A percentile compares a stretch with the other conserved stretches of the same genome.
Conservation (phyloP, 331 rosid species). For the Arachis monticola region DNA sequence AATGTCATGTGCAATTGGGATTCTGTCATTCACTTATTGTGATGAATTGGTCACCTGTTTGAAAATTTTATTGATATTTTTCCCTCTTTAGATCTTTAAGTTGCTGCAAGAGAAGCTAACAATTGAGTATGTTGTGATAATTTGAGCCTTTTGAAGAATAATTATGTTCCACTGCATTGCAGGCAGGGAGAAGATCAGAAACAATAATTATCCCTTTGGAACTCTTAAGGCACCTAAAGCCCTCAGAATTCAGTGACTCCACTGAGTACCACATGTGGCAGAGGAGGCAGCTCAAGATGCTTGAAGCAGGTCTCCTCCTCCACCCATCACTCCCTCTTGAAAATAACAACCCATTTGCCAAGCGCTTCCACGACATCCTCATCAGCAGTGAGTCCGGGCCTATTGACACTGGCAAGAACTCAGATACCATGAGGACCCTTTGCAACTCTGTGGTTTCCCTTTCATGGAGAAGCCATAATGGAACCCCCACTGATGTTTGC, state of each 20-base stretch:
- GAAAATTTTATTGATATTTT: not conserved
- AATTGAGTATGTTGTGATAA: not conserved
- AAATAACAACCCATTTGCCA: slow-evolving; percentile 59
- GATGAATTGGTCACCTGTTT: not conserved
- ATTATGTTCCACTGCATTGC: slow-evolving; percentile 13
- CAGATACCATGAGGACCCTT: slow-evolving; percentile 90
- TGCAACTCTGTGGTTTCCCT: slow-evolving; percentile 80
- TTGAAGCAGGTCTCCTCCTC: slow-evolving; percentile 80
- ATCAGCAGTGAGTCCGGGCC: slow-evolving; percentile 48
- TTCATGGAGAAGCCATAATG: slow-evolving; percentile 70
- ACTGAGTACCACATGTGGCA: slow-evolving; percentile 90
- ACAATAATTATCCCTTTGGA: slow-evolving; percentile 86
- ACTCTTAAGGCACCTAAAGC: slow-evolving; percentile 77
- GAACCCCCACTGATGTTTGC: slow-evolving; percentile 78
- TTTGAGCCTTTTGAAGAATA: not conserved
- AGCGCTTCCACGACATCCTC: slow-evolving; percentile 69
- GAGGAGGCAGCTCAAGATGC: slow-evolving; percentile 74
- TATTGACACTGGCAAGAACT: slow-evolving; percentile 75
- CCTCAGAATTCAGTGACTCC: slow-evolving; percentile 82
- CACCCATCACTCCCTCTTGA: slow-evolving; percentile 74
- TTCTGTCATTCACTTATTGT: not conserved
- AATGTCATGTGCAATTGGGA: too few species aligned
- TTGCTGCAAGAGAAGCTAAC: slow-evolving; percentile 6
- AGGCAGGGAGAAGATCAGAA: slow-evolving; percentile 89
- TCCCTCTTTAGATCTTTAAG: not conserved